Evolutionary conservation across 805 yeast genomes (phyloP).

Genomic region (Lachancea mirantina): DNA sequence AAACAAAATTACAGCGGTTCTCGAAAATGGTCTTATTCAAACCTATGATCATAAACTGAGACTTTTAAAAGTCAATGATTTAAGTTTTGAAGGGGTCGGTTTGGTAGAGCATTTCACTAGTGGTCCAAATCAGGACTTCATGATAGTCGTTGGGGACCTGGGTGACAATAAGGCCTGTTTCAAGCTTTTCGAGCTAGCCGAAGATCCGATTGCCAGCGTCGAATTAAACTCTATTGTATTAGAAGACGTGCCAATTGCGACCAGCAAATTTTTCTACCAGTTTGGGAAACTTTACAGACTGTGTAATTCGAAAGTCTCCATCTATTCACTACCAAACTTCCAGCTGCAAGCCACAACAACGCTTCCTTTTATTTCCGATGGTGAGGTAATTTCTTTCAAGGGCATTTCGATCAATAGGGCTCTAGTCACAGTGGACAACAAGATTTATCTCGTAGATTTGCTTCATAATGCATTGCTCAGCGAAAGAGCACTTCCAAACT

Average conservation of each 20-base stretch:
- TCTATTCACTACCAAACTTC: slow-evolving; percentile 24
- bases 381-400: slow-evolving; percentile 17
- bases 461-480: slow-evolving; percentile 22
- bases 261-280: slow-evolving; percentile 22
- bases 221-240: slow-evolving; percentile 24
- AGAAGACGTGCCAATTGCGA: slow-evolving; percentile 16
- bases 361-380: slow-evolving; percentile 21
- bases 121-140: slow-evolving; percentile 13
- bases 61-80: slow-evolving; percentile 17
- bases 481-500: slow-evolving; percentile 21
- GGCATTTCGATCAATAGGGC: slow-evolving; percentile 28
- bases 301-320: slow-evolving; percentile 11
- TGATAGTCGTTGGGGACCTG: slow-evolving; percentile 20
- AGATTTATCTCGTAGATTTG: slow-evolving; percentile 25
- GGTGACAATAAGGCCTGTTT: slow-evolving; percentile 18
- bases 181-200: slow-evolving; percentile 19
- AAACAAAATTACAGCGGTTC: slow-evolving; percentile 19
- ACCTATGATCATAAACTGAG: slow-evolving; percentile 22
- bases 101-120: slow-evolving; percentile 18
- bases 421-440: slow-evolving; percentile 24
- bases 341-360: slow-evolving; percentile 16
- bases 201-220: slow-evolving; percentile 10
- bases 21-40: slow-evolving; percentile 27
- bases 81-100: slow-evolving; percentile 19
- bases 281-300: slow-evolving; percentile 25